A percentile compares a stretch with the other conserved stretches of the same genome.
phyloP scores from a whole-genome alignment of 2,329 filamentous ascomycete species.

The Apiospora saccharicola region DNA sequence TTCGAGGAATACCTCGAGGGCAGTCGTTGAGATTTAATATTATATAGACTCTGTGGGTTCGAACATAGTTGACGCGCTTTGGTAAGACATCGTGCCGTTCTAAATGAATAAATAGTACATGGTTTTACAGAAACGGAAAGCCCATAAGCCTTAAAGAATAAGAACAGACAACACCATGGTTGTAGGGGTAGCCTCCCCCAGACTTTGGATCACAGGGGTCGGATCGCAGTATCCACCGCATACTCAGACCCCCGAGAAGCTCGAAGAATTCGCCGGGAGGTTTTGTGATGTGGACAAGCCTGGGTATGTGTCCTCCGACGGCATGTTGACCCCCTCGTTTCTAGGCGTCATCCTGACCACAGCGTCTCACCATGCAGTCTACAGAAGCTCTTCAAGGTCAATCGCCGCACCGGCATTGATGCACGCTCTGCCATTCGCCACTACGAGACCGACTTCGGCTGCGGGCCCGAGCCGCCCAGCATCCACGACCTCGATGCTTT shows the following conservation, averaged over 20 bases:
- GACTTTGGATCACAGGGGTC: slow-evolving; percentile 27
- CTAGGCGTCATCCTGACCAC: slow-evolving; percentile 16
- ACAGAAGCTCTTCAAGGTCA: slow-evolving; percentile 31
- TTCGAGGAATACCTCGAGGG: too few species aligned
- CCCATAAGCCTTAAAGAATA: neutral
- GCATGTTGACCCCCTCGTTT: too few species aligned
- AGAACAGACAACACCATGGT: neutral
- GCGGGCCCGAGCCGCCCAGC: slow-evolving; percentile 28
- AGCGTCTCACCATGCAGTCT: neutral
- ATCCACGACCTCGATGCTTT: slow-evolving; percentile 38
- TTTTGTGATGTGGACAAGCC: slow-evolving; percentile 29
- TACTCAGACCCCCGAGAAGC: slow-evolving; percentile 18
- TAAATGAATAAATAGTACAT: too few species aligned
- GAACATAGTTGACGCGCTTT: too few species aligned
- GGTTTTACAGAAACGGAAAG: neutral
- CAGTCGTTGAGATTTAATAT: too few species aligned
- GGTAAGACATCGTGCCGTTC: too few species aligned
- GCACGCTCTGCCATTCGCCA: slow-evolving; percentile 29
- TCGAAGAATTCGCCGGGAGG: slow-evolving; percentile 28
- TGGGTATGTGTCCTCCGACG: slow-evolving; percentile 18
- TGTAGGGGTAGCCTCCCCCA: neutral
- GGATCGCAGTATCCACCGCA: slow-evolving; percentile 29
- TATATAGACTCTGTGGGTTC: too few species aligned
- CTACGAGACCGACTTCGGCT: slow-evolving; percentile 30
- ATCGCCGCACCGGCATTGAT: slow-evolving; percentile 30